Evolutionary conservation across 73 alveolate genomes (phyloP), one percentile per base, ranked within the genome.

Genomic region (Urostyla sp.): DNA sequence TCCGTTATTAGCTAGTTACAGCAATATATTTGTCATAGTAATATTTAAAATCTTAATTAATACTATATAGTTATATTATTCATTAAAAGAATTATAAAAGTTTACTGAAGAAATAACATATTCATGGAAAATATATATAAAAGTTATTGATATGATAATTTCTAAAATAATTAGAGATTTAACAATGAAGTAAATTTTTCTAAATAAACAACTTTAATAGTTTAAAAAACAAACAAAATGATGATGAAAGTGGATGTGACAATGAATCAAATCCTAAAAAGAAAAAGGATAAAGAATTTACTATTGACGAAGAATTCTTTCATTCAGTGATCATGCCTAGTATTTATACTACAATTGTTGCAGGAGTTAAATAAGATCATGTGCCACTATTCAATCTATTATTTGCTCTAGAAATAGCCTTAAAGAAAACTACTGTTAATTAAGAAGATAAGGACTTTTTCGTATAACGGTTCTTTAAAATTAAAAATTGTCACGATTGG

Each of bases 221-320:
- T 32, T 53, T 73, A 32, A 73, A 73, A 73, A 72, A 55, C 81
- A 83, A 55, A 74, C 76, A 72, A 37, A 80, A 58, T 44, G 87
- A 40, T 48, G 60, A 35, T 46, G 50, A 50, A 50, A 31, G 35
- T 79, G 63, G 36, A 30, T 57, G 46, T 34, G 63, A 8, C 32
- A 75, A 18, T 3, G 87, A 40, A 16, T 34, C 24, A 38, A 57
- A 49, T 20, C 21, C 55, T 30, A 81, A 67, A 32, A 51, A 46
- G 63, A 15, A 36, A 28, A 56, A 37, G 43, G 87, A 83, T 28
- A 26, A 73, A 53, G 91, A 81, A 43, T 81, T 81, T 37, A 81
- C 91, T 26, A 81, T 81, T 69, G 91, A 81, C 69, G 91, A 81
- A 30, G 91, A 83, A 38, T 83, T 83, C 75, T 83, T 83, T 87